Evolutionary conservation across 1,284 basidiomycete genomes (phyloP), one percentile per base, ranked within the genome.

Genomic region (Ustilago esculenta): DNA sequence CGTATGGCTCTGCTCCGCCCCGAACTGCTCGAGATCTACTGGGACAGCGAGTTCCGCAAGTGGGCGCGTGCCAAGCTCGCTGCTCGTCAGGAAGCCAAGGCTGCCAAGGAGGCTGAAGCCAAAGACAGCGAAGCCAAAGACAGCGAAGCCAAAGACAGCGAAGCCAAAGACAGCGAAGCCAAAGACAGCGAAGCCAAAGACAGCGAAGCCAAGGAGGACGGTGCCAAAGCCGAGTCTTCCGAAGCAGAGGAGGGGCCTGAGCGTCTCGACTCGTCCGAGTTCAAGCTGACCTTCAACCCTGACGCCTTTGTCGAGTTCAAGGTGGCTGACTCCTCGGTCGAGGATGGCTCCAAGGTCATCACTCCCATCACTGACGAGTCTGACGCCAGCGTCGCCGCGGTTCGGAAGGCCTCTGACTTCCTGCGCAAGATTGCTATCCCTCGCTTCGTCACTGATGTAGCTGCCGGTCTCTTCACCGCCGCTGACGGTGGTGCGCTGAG

Each of bases 261-360:
- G 37, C 68, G 63, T 21, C 54, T 81, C 30, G 80, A 80, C 69
- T 76, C 82, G 45, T 73, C 82, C 76, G 72, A 82, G 45, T 87
- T 87, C 76, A 81, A 84, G 61, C 82, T 87, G 29, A 74, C 81
- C 45, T 86, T 86, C 84, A 86, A 87, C 81, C 84, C 86, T 4
- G 86, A 87, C 73, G 86, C 86, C 14, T 87, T 86, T 60, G 85
- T 86, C 81, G 64, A 82, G 45, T 72, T 73, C 57, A 64, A 65
- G 49, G 49, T 75, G 9, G 61, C 69, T 12, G 46, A 52, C 17
- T 59, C 75, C 21, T 53, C 60, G 14, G 60, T 42, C 9, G 66
- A 54, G 30, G 58, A 56, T n/a, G 53, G 57, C 30, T 54, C 65
- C 42, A 69, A 71, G 52, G 58, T 74, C 30, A 61, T 75, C 47